Percentiles rank a stretch among this genome's conserved stretches.
These are phyloP conservation scores for Solanum hybrid DNA, from an alignment of 305 asterid genomes.

Conservation along the genomic window DNA sequence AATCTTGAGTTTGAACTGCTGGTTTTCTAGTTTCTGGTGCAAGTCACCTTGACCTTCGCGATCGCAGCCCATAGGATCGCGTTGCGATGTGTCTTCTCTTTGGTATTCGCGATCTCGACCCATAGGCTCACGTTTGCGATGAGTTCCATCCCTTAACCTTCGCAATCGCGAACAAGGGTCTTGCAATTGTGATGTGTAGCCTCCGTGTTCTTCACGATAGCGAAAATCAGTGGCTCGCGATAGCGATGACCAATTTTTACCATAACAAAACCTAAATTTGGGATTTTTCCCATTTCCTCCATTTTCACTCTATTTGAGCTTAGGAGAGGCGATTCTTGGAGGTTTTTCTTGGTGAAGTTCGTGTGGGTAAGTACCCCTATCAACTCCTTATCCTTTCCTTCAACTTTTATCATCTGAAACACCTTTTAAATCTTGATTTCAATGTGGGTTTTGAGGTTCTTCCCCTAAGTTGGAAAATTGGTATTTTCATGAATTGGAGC, in stretches of 20 bases:
- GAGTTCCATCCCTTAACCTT: background rate
- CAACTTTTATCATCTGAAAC: background rate
- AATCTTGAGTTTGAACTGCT: background rate
- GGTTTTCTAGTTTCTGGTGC: background rate
- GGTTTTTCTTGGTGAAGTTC: background rate
- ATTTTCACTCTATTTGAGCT: background rate
- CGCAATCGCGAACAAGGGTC: background rate
- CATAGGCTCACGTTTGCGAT: background rate
- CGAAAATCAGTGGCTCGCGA: no score
- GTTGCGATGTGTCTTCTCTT: background rate
- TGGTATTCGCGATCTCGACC: background rate
- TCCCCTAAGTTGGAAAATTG: background rate
- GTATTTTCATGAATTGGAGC: background rate
- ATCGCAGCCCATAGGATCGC: background rate
- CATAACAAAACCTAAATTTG: background rate
- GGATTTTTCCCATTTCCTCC: background rate
- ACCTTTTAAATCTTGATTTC: background rate
- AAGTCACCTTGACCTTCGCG: background rate
- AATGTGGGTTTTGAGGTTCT: background rate
- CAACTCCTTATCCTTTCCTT: background rate
- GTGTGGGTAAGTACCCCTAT: background rate
- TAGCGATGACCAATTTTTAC: background rate
- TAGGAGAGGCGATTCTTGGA: background rate
- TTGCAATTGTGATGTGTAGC: background rate
- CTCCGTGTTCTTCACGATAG: background rate